These are phyloP conservation scores for Solioccasus polychromus DNA, from an alignment of 768 basidiomycete genomes.

Conservation along the genomic window DNA sequence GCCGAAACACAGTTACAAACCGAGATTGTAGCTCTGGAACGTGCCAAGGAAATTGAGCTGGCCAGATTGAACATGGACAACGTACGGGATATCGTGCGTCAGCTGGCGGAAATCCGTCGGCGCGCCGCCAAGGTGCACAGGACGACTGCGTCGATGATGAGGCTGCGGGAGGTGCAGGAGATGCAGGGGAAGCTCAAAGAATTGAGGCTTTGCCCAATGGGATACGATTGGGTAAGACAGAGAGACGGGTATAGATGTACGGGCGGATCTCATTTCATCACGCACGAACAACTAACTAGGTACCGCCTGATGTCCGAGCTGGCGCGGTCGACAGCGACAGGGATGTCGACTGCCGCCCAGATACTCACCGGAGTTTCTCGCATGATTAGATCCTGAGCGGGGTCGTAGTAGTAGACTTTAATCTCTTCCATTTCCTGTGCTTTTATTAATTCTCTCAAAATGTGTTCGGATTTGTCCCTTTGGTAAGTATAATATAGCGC, in stretches of 20 bases:
- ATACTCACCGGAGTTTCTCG: too few species aligned
- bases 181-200: conserved; percentile 42
- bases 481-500: too few species aligned
- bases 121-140: conserved; percentile 24
- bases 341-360: too few species aligned
- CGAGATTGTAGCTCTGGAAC: conserved; percentile 13
- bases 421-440: too few species aligned
- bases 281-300: conserved; percentile 6
- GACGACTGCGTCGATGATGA: conserved; percentile 28
- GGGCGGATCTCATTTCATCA: conserved; percentile 44
- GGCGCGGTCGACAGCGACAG: too few species aligned
- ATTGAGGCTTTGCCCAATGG: conserved; percentile 50
- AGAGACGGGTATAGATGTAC: conserved; percentile 43
- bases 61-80: conserved; percentile 20
- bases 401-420: too few species aligned
- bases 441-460: too few species aligned
- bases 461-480: too few species aligned
- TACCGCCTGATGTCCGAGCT: too few species aligned
- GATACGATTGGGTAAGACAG: conserved; percentile 45
- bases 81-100: conserved; percentile 28
- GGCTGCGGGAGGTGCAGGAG: conserved; percentile 19
- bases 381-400: too few species aligned
- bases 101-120: conserved; percentile 28
- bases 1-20: conserved; percentile 8
- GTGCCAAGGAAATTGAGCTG: conserved; percentile 12